Percentiles rank a stretch among this genome's conserved stretches.
Conservation (phyloP, 768 basidiomycete genomes). For the Termitomyces eurrhizus region DNA sequence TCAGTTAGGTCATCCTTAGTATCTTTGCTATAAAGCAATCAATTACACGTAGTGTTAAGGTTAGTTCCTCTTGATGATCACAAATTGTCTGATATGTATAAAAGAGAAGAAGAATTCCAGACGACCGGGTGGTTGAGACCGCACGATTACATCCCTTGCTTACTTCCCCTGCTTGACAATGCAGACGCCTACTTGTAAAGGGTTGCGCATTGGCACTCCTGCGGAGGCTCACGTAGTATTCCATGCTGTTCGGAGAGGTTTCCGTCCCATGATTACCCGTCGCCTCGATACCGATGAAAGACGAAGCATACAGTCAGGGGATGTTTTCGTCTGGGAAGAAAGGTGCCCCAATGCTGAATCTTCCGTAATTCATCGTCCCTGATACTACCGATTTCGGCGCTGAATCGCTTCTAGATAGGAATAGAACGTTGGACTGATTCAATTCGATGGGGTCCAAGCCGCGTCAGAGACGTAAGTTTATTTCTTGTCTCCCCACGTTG, state of each 20-base stretch:
- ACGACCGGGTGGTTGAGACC: background rate
- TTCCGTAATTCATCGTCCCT: slow-evolving; percentile 47
- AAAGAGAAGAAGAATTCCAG: slow-evolving; percentile 4
- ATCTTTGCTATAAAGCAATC: slow-evolving; percentile 13
- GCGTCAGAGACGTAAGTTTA: slow-evolving; percentile 64
- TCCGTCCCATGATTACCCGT: slow-evolving; percentile 64
- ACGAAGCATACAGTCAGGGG: slow-evolving; percentile 63
- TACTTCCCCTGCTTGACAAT: slow-evolving; percentile 23
- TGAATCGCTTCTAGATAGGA: slow-evolving; percentile 45
- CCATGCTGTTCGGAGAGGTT: slow-evolving; percentile 57
- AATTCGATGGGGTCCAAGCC: slow-evolving; percentile 74
- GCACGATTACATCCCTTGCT: background rate
- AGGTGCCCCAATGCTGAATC: slow-evolving; percentile 63
- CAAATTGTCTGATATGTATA: slow-evolving; percentile 15
- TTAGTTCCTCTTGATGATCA: slow-evolving; percentile 20
- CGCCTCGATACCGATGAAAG: slow-evolving; percentile 77
- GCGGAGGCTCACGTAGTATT: slow-evolving; percentile 72
- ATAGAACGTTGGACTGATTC: slow-evolving; percentile 85
- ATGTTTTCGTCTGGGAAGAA: slow-evolving; percentile 84
- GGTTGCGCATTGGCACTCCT: slow-evolving; percentile 59
- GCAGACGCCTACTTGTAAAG: slow-evolving; percentile 68
- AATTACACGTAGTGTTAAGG: slow-evolving; percentile 23
- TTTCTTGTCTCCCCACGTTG: background rate
- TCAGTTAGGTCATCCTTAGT: background rate
- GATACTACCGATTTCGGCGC: slow-evolving; percentile 8